Percentiles rank a stretch among this genome's conserved stretches.
Conservation (phyloP, 192 early-diverging fungal species). For the Globomyces pollinis-pini region DNA sequence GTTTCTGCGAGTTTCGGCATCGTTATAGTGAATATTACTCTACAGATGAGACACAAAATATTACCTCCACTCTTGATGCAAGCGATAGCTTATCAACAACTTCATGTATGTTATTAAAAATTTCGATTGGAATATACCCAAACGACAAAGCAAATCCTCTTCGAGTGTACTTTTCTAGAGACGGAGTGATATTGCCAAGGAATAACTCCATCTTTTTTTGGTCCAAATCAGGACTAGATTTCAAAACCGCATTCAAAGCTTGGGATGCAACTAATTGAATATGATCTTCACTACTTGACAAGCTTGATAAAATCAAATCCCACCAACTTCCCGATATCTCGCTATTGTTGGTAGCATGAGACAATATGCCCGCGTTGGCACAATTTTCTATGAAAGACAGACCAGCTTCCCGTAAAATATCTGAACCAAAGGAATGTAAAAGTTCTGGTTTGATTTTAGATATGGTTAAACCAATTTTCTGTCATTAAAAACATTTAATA, state of each 20-base stretch:
- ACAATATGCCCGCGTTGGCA: no score
- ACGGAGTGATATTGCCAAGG: constrained; percentile 18
- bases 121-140: constrained; percentile 39
- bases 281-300: neutral
- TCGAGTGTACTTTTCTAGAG: constrained; percentile 36
- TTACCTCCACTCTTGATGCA: no score
- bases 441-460: neutral
- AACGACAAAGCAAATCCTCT: constrained; percentile 61
- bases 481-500: neutral
- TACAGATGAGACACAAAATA: neutral
- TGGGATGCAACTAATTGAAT: neutral
- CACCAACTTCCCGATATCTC: neutral
- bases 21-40: constrained; percentile 28
- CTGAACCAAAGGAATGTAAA: constrained; percentile 4
- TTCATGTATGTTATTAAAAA: constrained; percentile 13
- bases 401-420: neutral
- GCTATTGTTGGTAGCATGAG: neutral
- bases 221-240: neutral
- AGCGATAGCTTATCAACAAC: constrained; percentile 20
- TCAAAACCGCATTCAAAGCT: neutral
- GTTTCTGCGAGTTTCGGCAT: constrained; percentile 64
- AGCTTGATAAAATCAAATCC: neutral
- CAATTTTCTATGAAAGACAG: no score
- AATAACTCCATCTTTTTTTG: constrained; percentile 16
- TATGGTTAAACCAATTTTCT: neutral